Base-by-base conservation (phyloP, 257 asterid genomes). In the Solanum phureja region DNA sequence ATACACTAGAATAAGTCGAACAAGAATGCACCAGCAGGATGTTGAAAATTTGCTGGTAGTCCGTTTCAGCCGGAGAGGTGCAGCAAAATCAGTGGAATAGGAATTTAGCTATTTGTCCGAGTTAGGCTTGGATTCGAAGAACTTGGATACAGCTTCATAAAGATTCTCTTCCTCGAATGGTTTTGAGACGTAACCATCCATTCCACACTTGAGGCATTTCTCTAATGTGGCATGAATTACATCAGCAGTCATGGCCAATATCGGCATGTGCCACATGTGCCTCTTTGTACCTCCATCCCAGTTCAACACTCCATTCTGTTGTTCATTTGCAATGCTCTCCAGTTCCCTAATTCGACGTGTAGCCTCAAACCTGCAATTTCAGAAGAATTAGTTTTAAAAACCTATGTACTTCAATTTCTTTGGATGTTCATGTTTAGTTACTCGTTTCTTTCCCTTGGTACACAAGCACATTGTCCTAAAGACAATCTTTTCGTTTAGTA, bases 171-270 rank as follows among this genome's bases (percentile, higher is more conserved):
- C 99, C 86, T 95, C 97, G 75, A 96, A 96, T 11, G 99, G 99
- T 40, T 96, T 96, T 6, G 99, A 91, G 11, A 96, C 98, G 12
- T 96, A 95, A 12, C 98, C 98, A 87, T 96, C 99, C 98, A 96
- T 96, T 38, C 98, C 99, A 31, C 91, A 89, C 83, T 89, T 19
- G 89, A 96, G 87, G 84, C 99, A 96, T 87, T 94, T 89, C 88
- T 96, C 99, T 33, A 92, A 83, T 0, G 98, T 96, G 3, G 98
- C 98, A 29, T 94, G 95, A 87, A 95, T 95, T 4, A 96, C 99
- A 86, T 96, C 98, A 1, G 99, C 98, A 16, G 99, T 96, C 98
- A 96, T 96, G 33, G 99, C 98, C 85, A 96, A 31, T 92, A 96
- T 91, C 7, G 99, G 99, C 34, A 95, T 88, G 86, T 96, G 98